Conservation (phyloP, 2,329 filamentous ascomycete species). For the Xylaria arbuscula region DNA sequence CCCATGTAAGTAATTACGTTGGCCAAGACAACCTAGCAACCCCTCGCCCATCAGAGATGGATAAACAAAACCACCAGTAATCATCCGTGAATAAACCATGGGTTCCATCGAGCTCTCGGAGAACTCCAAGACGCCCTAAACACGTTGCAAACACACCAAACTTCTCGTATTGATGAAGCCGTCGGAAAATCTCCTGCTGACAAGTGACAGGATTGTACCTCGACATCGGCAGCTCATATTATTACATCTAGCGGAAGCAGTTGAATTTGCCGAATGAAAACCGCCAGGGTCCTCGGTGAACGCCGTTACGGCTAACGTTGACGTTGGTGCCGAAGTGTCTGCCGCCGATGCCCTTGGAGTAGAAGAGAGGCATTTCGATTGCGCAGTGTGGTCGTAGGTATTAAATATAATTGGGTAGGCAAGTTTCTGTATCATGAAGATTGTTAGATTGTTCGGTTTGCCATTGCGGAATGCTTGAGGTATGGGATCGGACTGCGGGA, state of each 20-base stretch:
- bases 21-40: background rate
- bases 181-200: background rate
- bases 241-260: conserved; percentile 58
- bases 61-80: background rate
- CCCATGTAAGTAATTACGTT: background rate
- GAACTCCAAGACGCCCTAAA: background rate
- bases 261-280: conserved; percentile 62
- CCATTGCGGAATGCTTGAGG: background rate
- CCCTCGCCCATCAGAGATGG: background rate
- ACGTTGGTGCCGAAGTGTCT: conserved; percentile 64
- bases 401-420: background rate
- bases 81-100: background rate
- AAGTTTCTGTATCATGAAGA: background rate
- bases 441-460: background rate
- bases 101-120: background rate
- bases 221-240: background rate
- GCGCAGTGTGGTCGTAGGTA: background rate
- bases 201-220: background rate
- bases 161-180: background rate
- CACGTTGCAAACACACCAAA: background rate
- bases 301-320: conserved; percentile 58
- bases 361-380: conserved; percentile 60
- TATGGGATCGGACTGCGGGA: background rate
- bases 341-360: conserved; percentile 59
- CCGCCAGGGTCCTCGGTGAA: conserved; percentile 63